phyloP scores from a whole-genome alignment of 768 basidiomycete genomes.

The Xerocomellus chrysenteron region DNA sequence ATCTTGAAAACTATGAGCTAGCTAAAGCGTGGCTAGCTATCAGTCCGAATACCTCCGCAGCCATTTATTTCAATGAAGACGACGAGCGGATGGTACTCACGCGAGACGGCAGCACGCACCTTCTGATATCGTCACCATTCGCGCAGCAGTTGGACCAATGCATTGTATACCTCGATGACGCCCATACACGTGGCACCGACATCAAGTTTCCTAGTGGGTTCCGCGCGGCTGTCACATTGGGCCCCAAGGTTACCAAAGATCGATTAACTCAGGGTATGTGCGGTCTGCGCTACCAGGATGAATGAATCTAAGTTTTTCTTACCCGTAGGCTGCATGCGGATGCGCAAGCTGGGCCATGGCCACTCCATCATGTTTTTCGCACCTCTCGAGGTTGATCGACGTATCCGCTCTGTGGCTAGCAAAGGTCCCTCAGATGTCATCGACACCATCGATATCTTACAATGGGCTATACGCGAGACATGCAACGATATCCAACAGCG shows the following conservation, averaged over 20 bases:
- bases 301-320: background rate
- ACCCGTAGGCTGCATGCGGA: conserved; percentile 49
- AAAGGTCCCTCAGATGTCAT: conserved; percentile 4
- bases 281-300: accelerated
- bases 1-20: conserved; percentile 43
- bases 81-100: conserved; percentile 35
- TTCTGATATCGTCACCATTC: conserved; percentile 33
- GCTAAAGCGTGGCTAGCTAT: conserved; percentile 40
- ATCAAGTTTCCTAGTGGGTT: conserved; percentile 34
- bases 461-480: conserved; percentile 46
- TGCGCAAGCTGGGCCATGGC: conserved; percentile 47
- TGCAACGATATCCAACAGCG: conserved; percentile 42
- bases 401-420: conserved; percentile 31
- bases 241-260: conserved; percentile 39
- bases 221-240: conserved; percentile 39
- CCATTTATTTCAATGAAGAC: conserved; percentile 31
- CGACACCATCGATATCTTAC: conserved; percentile 36
- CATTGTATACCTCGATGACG: conserved; percentile 40
- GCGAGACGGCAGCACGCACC: conserved; percentile 29
- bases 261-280: conserved; percentile 35
- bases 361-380: conserved; percentile 50
- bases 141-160: conserved; percentile 35
- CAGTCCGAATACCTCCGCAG: conserved; percentile 21
- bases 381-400: conserved; percentile 39
- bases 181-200: conserved; percentile 41